Evolutionary conservation across 345 rosid species (phyloP), one percentile per base, ranked within the genome.

Genomic region (Theobroma cacao): DNA sequence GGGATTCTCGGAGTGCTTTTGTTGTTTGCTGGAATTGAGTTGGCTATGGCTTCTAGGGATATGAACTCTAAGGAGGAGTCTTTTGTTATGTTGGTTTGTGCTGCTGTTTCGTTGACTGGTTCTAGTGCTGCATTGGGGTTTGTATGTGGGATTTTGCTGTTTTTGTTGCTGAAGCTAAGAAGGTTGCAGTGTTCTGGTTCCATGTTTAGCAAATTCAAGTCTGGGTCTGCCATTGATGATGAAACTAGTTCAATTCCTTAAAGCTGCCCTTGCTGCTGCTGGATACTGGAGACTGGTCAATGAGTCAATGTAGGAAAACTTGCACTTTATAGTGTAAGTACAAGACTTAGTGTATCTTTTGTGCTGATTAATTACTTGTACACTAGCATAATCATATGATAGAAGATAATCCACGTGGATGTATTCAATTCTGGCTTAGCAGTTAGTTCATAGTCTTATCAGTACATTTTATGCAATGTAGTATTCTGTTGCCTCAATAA

Each of bases 91-190:
- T 67, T 92, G 85, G 90, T 93, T 1, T 93, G 98, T 76, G 97
- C 97, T 7, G 92, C 94, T 1, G 92, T 93, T 68, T 94, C 98
- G 0, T 78, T 94, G 86, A 94, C 97, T 0, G 98, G 97, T 63
- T 93, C 97, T 0, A 94, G 98, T 75, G 95, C 98, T 2, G 98
- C 97, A 0, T 79, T 94, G 77, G 98, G 98, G 1, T 94, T 93
- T 72, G 97, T 87, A 13, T 88, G 89, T 71, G 98, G 98, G 81
- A 86, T 93, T 80, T 38, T 84, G 84, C 90, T 94, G 67, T 84
- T 84, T 86, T 59, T 93, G 86, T 79, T 93, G 75, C 86, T 94
- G 55, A 94, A 94, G 84, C 76, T 91, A 75, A 87, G 98, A 76
- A 83, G 82, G 3, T 68, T 86, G 78, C 95, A 92, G 52, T 84